Conservation (phyloP, 768 basidiomycete species). For the Lactarius deliciosus region DNA sequence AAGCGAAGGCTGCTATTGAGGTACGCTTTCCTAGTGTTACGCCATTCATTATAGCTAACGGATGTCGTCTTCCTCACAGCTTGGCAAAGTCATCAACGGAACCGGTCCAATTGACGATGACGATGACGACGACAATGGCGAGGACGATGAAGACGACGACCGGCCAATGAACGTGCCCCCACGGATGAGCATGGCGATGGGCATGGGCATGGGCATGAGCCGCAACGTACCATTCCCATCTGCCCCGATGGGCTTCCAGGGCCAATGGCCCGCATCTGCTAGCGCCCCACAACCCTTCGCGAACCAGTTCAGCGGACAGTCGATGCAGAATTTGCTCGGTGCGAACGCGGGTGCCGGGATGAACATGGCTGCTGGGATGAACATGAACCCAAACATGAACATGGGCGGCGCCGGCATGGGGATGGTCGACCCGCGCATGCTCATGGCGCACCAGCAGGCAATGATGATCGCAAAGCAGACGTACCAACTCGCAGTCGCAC, state of each 20-base stretch:
- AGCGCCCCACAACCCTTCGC: slow-evolving; percentile 32
- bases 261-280: slow-evolving; percentile 33
- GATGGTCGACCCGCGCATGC: slow-evolving; percentile 26
- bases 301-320: slow-evolving; percentile 34
- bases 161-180: slow-evolving; percentile 29
- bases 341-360: background rate
- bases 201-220: slow-evolving; percentile 34
- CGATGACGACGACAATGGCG: slow-evolving; percentile 32
- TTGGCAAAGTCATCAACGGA: slow-evolving; percentile 87
- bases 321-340: slow-evolving; percentile 54
- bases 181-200: slow-evolving; percentile 42
- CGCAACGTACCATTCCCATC: slow-evolving; percentile 27
- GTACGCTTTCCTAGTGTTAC: slow-evolving; percentile 43
- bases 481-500: slow-evolving; percentile 87
- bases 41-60: background rate
- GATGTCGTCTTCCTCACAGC: slow-evolving; percentile 42
- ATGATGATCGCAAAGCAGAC: slow-evolving; percentile 86
- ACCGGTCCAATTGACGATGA: slow-evolving; percentile 57
- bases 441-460: slow-evolving; percentile 83
- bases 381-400: slow-evolving; percentile 7
- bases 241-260: slow-evolving; percentile 33
- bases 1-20: slow-evolving; percentile 88
- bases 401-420: slow-evolving; percentile 17
- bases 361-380: slow-evolving; percentile 5
- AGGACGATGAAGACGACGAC: slow-evolving; percentile 34